Base-by-base conservation (phyloP, 2,329 filamentous ascomycete species). In the Fusarium sp. region DNA sequence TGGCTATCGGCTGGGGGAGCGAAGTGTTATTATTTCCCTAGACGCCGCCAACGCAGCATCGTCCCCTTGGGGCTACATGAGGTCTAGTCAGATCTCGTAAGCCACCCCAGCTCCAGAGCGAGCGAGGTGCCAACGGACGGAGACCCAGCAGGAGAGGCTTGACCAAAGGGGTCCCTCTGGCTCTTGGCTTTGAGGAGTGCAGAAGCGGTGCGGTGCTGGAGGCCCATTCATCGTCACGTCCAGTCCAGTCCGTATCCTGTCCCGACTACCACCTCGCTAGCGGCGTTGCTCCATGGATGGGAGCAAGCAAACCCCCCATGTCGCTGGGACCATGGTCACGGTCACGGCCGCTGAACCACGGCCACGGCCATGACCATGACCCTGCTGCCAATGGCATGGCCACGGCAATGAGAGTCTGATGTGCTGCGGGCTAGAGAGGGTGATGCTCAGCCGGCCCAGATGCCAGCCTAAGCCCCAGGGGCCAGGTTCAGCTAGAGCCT, bases 61-160 rank as follows among this genome's bases (percentile, higher is more conserved):
- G 47, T 70, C 58, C 50, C 47, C 56, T 40, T 54, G 47, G 33
- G 62, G 47, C 70, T 71, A 67, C 68, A 66, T 74, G 70, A 74
- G 70, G 73, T 72, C 62, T 70, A 74, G 73, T 70, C 69, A 74
- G 71, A 74, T 75, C 73, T 74, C 69, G 73, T 74, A 69, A 73
- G 72, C 72, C 70, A 65, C 59, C 64, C 40, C 40, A 63, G 62
- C 62, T 33, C n/a, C 47, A 54, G 47, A 31, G 27, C 52, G 40
- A 45, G 50, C 35, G 50, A 64, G 59, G 58, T 65, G 62, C 58
- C 61, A 69, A 57, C 61, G 22, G 47, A 57, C 38, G 57, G 50
- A 35, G 45, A 27, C 47, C 59, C 20, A 56, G 45, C 45, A 29
- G 59, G 47, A 50, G 45, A 63, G 35, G 47, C 61, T 63, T 63